phyloP scores from a whole-genome alignment of 2,329 filamentous ascomycete species.

The Zelopaecilomyces penicillatus region DNA sequence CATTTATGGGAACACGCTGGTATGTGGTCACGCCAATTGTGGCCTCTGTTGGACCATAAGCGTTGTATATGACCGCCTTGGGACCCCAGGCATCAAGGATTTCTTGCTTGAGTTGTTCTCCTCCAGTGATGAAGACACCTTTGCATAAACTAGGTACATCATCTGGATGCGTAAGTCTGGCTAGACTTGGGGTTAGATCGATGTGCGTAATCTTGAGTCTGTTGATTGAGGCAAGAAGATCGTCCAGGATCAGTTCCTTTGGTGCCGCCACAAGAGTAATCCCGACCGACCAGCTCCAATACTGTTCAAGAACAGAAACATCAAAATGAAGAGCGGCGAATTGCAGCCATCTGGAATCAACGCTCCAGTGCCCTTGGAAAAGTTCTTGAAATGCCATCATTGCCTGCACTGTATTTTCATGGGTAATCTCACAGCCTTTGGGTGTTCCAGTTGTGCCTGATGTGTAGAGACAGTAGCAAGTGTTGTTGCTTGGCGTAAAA shows the following conservation, averaged over 20 bases:
- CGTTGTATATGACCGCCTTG: slow-evolving; percentile 77
- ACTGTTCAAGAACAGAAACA: slow-evolving; percentile 86
- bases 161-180: slow-evolving; percentile 66
- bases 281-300: slow-evolving; percentile 90
- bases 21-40: slow-evolving; percentile 92
- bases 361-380: slow-evolving; percentile 67
- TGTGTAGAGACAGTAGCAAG: slow-evolving; percentile 79
- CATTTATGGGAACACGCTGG: slow-evolving; percentile 67
- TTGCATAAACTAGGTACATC: slow-evolving; percentile 71
- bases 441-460: slow-evolving; percentile 81
- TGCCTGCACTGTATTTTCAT: slow-evolving; percentile 81
- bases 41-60: slow-evolving; percentile 84
- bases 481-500: slow-evolving; percentile 37
- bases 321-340: slow-evolving; percentile 95
- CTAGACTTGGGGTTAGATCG: slow-evolving; percentile 82
- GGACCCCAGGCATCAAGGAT: slow-evolving; percentile 82
- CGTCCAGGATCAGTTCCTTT: slow-evolving; percentile 76
- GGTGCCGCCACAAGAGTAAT: slow-evolving; percentile 77
- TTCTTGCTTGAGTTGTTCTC: slow-evolving; percentile 80
- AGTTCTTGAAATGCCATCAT: slow-evolving; percentile 79
- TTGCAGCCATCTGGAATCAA: slow-evolving; percentile 72
- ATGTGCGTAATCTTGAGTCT: slow-evolving; percentile 76
- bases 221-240: slow-evolving; percentile 65
- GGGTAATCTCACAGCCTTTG: slow-evolving; percentile 81
- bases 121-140: slow-evolving; percentile 89